Base-by-base conservation (phyloP, 2,329 filamentous ascomycete species). In the Verticillium longisporum region DNA sequence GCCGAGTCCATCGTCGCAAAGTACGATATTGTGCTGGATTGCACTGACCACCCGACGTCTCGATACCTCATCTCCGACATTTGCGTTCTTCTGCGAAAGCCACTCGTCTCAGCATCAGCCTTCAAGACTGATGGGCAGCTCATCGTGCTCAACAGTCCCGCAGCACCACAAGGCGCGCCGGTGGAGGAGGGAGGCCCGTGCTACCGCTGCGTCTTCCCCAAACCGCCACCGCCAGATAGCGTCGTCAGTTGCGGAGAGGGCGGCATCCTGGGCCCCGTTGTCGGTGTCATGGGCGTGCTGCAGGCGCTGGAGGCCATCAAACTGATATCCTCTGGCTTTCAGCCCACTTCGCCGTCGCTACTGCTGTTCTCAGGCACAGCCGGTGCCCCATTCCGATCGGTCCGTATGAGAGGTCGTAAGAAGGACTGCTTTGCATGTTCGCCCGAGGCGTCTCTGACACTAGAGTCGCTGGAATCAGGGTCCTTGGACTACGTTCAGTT, bases 31-130 rank as follows among this genome's bases (percentile, higher is more conserved):
- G 86, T 98, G 1, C 85, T 99, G 13, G 95, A 99, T 74, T 99
- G 95, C 73, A 98, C 94, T 10, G 95, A 99, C 74, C 92, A 94
- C 66, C 94, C 95, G 0, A 89, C 91, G 1, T 91, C 92, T 0
- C 90, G 95, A 54, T 98, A 99, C 72, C 83, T 98, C 55, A 91
- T 98, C 65, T 97, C 92, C 0, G 95, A 99, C 71, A 85, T 90
- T 15, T 96, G 92, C 67, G 89, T 97, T 10, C 79, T 97, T 4
- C 80, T 93, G 0, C 77, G 82, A 2, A 95, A 92, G 69, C 87
- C 91, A 0, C 83, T 99, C 15, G 85, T 98, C 13, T 97, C 92
- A 3, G 95, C 94, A 1, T 96, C 93, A 0, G 94, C 95, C 0
- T 83, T 98, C 31, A 87, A 91, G 18, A 92, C 89, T 0, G 93